Evolutionary conservation across 2,329 filamentous ascomycete genomes (phyloP), one percentile per base, ranked within the genome.

Genomic region (Botryotinia narcissicola): DNA sequence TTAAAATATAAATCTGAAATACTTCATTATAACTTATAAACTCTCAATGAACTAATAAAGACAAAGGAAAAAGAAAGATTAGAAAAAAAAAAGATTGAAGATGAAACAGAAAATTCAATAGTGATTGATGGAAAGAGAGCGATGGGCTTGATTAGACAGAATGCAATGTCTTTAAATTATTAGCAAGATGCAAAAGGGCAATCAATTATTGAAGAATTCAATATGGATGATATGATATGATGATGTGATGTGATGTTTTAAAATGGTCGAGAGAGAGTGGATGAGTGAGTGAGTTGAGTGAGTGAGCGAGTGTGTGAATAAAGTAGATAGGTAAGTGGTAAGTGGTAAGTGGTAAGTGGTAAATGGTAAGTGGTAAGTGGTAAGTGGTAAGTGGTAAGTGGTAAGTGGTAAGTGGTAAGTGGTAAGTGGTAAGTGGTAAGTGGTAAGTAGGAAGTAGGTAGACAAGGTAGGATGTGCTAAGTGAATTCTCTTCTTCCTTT

Each of bases 101-200:
- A 66, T 35, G 63, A 66, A 66, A 66, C 29, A 16, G 44, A 35
- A 48, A 35, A n/a, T 48, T 32, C 66, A 68, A 68, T 68, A 57
- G n/a, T n/a, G 48, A 68, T 68, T 14, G 35, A 57, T 54, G 5
- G 51, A 61, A 25, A 32, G 48, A 40, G 54, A 9, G 35, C 8
- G 48, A 68, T 32, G 25, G 35, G 32, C 32, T 54, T 25, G 35
- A 64, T 40, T 40, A 46, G 61, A 64, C n/a, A 20, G 14, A 32
- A 67, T 37, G 22, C 22, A 25, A 48, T 48, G 42, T 35, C 62
- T 46, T 40, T 54, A 4, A 54, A 32, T 37, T 42, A 32, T 37
- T 42, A n/a, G 66, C 48, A 57, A 29, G 54, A 68, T 57, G 37
- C 48, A 46, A 44, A 63, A 29, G 61, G 51, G 48, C 48, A n/a